Conservation (phyloP, 2,329 filamentous ascomycete species). For the Apiospora rasikravindrae region DNA sequence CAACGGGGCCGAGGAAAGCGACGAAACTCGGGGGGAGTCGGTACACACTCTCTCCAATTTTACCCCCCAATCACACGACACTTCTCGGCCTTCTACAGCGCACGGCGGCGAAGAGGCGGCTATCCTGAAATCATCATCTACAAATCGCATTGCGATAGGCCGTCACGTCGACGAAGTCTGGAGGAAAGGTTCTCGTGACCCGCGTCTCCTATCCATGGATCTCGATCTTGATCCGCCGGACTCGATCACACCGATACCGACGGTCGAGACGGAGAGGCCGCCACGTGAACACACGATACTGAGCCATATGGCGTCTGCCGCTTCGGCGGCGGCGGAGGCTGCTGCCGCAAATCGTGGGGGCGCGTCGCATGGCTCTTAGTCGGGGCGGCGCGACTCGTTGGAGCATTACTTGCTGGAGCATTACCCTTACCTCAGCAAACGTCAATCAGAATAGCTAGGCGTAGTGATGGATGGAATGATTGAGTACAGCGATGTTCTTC, state of each 20-base stretch:
- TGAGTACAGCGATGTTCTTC: too few species aligned
- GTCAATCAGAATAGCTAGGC: too few species aligned
- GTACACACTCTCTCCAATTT: conserved; percentile 26
- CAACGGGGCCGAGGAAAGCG: conserved; percentile 37
- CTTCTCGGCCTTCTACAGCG: conserved; percentile 31
- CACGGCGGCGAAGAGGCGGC: conserved; percentile 31
- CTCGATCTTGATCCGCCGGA: conserved; percentile 38
- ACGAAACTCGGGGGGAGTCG: conserved; percentile 31
- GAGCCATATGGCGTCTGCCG: conserved; percentile 44
- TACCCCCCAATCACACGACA: conserved; percentile 28
- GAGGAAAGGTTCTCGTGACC: conserved; percentile 35
- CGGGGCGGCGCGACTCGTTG: background rate
- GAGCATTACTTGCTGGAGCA: background rate
- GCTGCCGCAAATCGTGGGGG: conserved; percentile 30
- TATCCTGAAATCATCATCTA: conserved; percentile 20
- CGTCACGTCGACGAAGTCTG: conserved; percentile 38
- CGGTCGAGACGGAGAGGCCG: conserved; percentile 22
- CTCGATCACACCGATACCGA: conserved; percentile 23
- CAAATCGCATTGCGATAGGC: conserved; percentile 34
- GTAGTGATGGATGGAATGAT: too few species aligned
- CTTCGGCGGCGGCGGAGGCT: conserved; percentile 38
- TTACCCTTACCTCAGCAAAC: background rate
- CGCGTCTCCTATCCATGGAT: conserved; percentile 36
- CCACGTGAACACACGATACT: conserved; percentile 34
- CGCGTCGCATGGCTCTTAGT: conserved; percentile 24